A percentile compares a stretch with the other conserved stretches of the same genome.
Evolutionary conservation across 2,329 filamentous ascomycete genomes (phyloP).

Genomic region (Keithomyces neogunnii): DNA sequence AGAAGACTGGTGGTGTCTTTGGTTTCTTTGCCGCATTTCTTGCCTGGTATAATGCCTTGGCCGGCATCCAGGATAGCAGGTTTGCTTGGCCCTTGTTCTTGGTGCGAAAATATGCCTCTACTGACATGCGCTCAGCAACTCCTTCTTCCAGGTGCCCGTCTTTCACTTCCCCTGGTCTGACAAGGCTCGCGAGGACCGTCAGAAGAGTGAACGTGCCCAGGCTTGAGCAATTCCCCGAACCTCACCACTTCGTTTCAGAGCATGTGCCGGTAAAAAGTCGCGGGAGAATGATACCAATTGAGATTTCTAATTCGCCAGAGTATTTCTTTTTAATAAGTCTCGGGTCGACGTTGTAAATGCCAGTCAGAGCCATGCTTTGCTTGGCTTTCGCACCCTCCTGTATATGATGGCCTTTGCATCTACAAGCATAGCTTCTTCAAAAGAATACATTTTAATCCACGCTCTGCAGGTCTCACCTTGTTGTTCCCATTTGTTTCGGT

Average conservation of each 20-base stretch:
- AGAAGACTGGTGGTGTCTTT: conserved; percentile 68
- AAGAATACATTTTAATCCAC: too few relatives aligned
- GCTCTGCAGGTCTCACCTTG: too few relatives aligned
- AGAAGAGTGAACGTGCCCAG: conserved; percentile 28
- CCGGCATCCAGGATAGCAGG: conserved; percentile 69
- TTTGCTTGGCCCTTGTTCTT: conserved; percentile 25
- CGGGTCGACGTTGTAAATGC: too few relatives aligned
- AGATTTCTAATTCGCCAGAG: not conserved
- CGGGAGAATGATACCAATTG: not conserved
- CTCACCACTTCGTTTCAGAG: not conserved
- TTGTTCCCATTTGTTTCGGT: too few relatives aligned
- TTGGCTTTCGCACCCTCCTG: too few relatives aligned
- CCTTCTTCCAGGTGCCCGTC: conserved; percentile 87
- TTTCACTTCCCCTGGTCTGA: conserved; percentile 93
- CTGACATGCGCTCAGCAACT: conserved; percentile 46
- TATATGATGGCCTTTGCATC: too few relatives aligned
- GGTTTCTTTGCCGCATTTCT: conserved; percentile 74
- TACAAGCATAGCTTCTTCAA: too few relatives aligned
- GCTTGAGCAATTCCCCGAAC: conserved; percentile 6
- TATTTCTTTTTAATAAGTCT: not conserved
- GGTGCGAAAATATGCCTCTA: not conserved
- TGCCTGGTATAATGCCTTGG: conserved; percentile 81
- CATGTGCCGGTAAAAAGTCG: not conserved
- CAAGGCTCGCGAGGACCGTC: conserved; percentile 55
- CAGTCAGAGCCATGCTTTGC: not conserved